Evolutionary conservation across 106 monocot genomes (phyloP), one percentile per base, ranked within the genome.

Genomic region (Platanthera zijinensis): DNA sequence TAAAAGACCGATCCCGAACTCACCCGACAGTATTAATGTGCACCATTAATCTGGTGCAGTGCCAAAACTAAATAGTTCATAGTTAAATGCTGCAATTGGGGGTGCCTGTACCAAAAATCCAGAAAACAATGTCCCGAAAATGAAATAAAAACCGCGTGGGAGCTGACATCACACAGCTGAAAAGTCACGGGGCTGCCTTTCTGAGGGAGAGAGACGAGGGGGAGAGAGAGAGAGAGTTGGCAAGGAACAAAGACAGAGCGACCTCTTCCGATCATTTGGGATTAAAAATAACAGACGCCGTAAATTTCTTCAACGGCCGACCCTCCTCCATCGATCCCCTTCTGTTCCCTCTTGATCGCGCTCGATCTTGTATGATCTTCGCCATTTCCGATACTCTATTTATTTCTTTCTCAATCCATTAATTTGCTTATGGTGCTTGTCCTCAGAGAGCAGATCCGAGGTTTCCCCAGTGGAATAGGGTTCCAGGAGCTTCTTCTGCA

Each of bases 381-480:
- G 15, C 70, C 70, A 70, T 70, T 70, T 70, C 25, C 48, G 48
- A 66, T n/a, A 47, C 15, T 48, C 10, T 17, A 70, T 47, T 48
- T 48, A 39, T 70, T 17, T 14, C 17, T 7, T 70, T n/a, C 32
- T 70, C 13, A 48, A 70, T 48, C 70, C 4, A 47, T 10, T 70
- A 47, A 48, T 7, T 48, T 70, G 70, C 8, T 70, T 10, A 39
- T 48, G 28, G 48, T 48, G 48, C 11, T 70, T 70, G 47, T 9
- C 51, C 46, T 22, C 73, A 73, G 51, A 28, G 73, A 52, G 28
- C 73, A 51, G 76, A 76, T 64, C 76, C 18, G 74, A 52, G 22
- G 10, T 52, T 74, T 17, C 39, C 6, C 8, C 14, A 6, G 14
- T 45, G 48, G 70, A 70, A 46, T 70, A 70, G 70, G 47, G 12